A percentile compares a stretch with the other conserved stretches of the same genome.
Conservation (phyloP, 768 basidiomycete species). For the Tulasnella sp. region DNA sequence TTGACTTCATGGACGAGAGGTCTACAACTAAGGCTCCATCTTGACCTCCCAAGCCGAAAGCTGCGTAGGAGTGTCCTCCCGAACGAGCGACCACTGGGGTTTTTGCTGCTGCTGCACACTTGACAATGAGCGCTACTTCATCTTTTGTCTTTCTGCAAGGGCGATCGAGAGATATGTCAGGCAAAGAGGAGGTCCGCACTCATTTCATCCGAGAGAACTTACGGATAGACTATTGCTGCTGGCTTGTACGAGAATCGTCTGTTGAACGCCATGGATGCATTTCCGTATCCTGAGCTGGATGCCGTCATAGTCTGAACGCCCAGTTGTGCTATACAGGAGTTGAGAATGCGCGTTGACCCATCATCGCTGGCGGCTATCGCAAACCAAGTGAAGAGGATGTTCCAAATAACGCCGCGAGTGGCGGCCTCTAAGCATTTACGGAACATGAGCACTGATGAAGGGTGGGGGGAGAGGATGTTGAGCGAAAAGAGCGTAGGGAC, state of each 20-base stretch:
- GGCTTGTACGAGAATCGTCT: slow-evolving; percentile 22
- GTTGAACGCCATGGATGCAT: slow-evolving; percentile 23
- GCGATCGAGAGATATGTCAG: not conserved
- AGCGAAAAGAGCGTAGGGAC: not conserved
- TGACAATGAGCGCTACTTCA: slow-evolving; percentile 18
- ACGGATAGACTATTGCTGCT: slow-evolving; percentile 24
- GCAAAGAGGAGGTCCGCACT: not conserved
- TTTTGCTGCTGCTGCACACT: slow-evolving; percentile 16
- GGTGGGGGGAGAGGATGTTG: not conserved
- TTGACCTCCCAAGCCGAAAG: slow-evolving; percentile 24
- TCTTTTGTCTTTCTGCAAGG: slow-evolving; percentile 9
- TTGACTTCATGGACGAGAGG: slow-evolving; percentile 24
- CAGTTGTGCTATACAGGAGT: not conserved
- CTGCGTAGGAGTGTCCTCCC: slow-evolving; percentile 29
- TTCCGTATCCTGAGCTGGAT: slow-evolving; percentile 15
- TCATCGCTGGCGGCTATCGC: not conserved
- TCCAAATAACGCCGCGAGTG: not conserved
- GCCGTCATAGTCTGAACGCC: slow-evolving; percentile 10
- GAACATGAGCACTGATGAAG: not conserved
- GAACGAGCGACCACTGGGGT: slow-evolving; percentile 23
- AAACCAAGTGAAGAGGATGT: not conserved
- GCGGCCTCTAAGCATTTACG: not conserved
- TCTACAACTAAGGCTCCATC: slow-evolving; percentile 28
- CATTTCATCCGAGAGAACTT: not conserved
- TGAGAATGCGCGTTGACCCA: not conserved